Evolutionary conservation across 805 yeast genomes (phyloP), one percentile per base, ranked within the genome.

Genomic region (Myxozyma udenii): DNA sequence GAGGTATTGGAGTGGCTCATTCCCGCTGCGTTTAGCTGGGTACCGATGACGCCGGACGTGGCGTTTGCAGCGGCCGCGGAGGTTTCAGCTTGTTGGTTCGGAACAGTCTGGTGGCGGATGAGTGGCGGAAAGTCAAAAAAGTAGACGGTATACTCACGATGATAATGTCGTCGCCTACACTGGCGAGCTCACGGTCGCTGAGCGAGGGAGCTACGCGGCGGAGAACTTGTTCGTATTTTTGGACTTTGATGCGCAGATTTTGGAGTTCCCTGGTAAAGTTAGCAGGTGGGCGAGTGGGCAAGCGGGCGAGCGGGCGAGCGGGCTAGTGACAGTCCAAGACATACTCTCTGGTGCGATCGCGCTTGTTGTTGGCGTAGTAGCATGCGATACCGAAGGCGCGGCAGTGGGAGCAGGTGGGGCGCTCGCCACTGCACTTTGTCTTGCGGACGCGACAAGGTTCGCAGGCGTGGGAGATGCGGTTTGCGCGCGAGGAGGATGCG

Each of bases 361-460:
- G 55, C 26, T 51, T 51, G 32, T 47, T 51, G 24, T 38, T 24
- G 2, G 55, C 48, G 32, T 51, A 51, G 24, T 46, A 39, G 39
- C 55, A 51, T 12, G 44, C 48, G 32, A 51, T 51, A 6, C 48
- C 48, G 40, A 51, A 51, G n/a, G 47, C 44, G 3, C 19, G 46
- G 35, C 55, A 51, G 26, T 51, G 55, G 5, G 55, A 51, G 33
- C 55, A 51, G 7, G 30, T 19, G 3, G 55, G 55, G 21, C 51
- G 45, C 16, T 51, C 51, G 6, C 55, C 55, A 41, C 55, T 51
- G 43, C 55, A 51, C 55, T 47, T 51, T 1, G 55, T 51, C 43
- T 51, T 51, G 9, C 55, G 43, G 7, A 51, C 33, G 3, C 55
- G 51, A 30, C 55, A 51, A 3, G 55, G 46, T 41, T 51, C 51